These are phyloP conservation scores for Amanita pseudoporphyria DNA, from an alignment of 768 basidiomycete species.

Conservation along the genomic window DNA sequence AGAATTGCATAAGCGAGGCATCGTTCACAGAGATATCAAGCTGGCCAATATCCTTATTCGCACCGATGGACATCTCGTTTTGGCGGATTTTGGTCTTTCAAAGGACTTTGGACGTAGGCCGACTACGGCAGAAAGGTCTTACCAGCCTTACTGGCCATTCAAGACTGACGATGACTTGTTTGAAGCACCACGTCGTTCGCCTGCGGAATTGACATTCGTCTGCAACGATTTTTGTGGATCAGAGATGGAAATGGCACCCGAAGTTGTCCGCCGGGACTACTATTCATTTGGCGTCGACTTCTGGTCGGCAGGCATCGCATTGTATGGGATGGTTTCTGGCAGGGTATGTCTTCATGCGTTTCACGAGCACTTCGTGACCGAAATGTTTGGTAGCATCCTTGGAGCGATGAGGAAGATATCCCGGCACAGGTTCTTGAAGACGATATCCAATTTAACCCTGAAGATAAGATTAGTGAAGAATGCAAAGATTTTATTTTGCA, in stretches of 20 bases:
- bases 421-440: constrained; percentile 12
- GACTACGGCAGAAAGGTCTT: constrained; percentile 18
- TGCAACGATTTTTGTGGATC: constrained; percentile 20
- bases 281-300: constrained; percentile 41
- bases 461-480: constrained; percentile 18
- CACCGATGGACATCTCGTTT: constrained; percentile 20
- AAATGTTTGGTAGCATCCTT: constrained; percentile 5
- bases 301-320: constrained; percentile 72
- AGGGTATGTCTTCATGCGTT: constrained; percentile 17
- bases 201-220: constrained; percentile 18
- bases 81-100: constrained; percentile 24
- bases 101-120: constrained; percentile 19
- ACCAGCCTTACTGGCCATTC: constrained; percentile 25
- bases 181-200: constrained; percentile 13
- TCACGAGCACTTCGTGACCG: not conserved
- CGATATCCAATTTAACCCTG: constrained; percentile 12
- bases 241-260: constrained; percentile 24
- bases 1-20: constrained; percentile 21
- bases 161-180: constrained; percentile 14
- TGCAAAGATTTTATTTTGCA: constrained; percentile 19
- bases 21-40: constrained; percentile 26
- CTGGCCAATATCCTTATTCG: constrained; percentile 23
- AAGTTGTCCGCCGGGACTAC: constrained; percentile 15
- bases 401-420: constrained; percentile 11
- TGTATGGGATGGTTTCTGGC: constrained; percentile 65